phyloP scores from a whole-genome alignment of 2,329 filamentous ascomycete genomes.

The Fusarium foetens region DNA sequence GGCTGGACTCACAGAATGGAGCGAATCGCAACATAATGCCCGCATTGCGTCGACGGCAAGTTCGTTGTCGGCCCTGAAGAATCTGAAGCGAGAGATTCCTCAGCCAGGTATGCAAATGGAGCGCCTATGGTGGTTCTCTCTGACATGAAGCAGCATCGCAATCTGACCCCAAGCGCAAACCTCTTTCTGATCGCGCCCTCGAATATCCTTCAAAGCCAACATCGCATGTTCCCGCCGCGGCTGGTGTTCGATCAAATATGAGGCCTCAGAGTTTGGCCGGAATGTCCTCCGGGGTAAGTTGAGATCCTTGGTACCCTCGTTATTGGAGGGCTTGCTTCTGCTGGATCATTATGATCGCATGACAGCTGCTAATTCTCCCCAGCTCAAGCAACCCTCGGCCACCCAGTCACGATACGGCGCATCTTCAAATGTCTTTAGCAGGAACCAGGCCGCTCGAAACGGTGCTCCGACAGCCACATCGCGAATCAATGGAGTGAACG shows the following conservation, averaged over 20 bases:
- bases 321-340: background rate
- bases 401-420: conserved; percentile 53
- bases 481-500: conserved; percentile 51
- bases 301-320: background rate
- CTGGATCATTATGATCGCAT: background rate
- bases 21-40: conserved; percentile 69
- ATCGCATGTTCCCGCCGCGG: conserved; percentile 53
- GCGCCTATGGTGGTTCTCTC: background rate
- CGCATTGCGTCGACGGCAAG: conserved; percentile 58
- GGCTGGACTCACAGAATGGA: conserved; percentile 63
- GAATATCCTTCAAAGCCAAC: conserved; percentile 58
- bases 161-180: conserved; percentile 70
- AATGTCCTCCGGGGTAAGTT: conserved; percentile 47
- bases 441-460: conserved; percentile 66
- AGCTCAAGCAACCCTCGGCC: conserved; percentile 50
- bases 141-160: conserved; percentile 56
- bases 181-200: conserved; percentile 63
- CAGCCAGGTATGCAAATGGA: conserved; percentile 52
- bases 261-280: conserved; percentile 56
- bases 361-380: conserved; percentile 18
- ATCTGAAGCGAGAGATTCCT: conserved; percentile 63
- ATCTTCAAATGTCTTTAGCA: conserved; percentile 60
- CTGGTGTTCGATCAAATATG: conserved; percentile 55
- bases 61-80: conserved; percentile 52
- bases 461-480: conserved; percentile 61